phyloP scores from a whole-genome alignment of 129 eudicot species.

The Flaveria sonorensis region DNA sequence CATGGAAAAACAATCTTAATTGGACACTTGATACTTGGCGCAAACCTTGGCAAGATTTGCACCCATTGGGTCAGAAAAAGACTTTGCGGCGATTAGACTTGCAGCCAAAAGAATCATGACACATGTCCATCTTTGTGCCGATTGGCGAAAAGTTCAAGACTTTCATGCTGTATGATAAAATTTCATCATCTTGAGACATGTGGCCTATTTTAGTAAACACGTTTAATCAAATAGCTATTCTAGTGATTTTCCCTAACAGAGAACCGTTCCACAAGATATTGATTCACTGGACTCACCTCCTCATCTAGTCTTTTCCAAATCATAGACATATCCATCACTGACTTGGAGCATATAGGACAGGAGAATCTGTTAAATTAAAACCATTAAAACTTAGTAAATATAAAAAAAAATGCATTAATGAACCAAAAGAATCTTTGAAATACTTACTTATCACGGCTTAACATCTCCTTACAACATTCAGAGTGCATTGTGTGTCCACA shows the following conservation, averaged over 20 bases:
- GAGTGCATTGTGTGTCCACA: constrained; percentile 98
- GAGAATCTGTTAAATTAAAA: constrained; percentile 54
- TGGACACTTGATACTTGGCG: not conserved
- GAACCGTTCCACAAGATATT: not conserved
- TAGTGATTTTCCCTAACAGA: not conserved
- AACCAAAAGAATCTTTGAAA: not conserved
- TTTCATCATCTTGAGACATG: not conserved
- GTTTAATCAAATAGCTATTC: not conserved
- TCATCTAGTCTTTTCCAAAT: constrained; percentile 83
- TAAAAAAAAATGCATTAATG: not conserved
- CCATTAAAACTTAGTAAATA: constrained; percentile 2
- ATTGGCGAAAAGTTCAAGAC: not conserved
- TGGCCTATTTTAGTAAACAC: not conserved
- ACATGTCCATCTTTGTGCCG: not conserved
- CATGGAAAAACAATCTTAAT: not conserved
- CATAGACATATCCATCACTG: constrained; percentile 84
- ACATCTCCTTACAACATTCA: constrained; percentile 83
- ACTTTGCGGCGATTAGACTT: not conserved
- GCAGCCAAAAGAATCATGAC: not conserved
- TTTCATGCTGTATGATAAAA: not conserved
- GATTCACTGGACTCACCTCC: constrained; percentile 58
- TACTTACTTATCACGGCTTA: constrained; percentile 80
- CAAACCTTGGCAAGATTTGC: not conserved
- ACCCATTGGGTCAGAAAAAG: not conserved
- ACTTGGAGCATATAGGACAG: constrained; percentile 93